A percentile compares a stretch with the other conserved stretches of the same genome.
phyloP scores from a whole-genome alignment of 1,284 basidiomycete genomes.

The Ceratobasidium sp. region DNA sequence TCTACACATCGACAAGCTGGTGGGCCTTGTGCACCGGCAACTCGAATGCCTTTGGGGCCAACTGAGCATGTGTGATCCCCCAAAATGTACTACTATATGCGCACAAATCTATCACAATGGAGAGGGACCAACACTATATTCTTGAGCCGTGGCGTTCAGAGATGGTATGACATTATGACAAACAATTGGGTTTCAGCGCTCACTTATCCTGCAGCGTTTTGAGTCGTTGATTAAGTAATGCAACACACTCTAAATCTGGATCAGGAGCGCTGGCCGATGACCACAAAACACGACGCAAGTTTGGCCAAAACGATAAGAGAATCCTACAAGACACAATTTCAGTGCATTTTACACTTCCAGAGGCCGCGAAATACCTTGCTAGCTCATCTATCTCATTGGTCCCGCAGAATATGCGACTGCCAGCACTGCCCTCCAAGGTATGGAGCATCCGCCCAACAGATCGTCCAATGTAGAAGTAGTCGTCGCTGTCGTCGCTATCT shows the following conservation, averaged over 20 bases:
- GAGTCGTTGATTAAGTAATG: neutral
- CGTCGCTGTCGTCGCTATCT: neutral
- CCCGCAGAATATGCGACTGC: neutral
- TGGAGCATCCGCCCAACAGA: neutral
- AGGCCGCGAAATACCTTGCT: neutral
- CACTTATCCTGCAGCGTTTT: too few species aligned
- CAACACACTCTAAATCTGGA: neutral
- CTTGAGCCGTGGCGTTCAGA: neutral
- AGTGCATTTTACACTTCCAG: neutral
- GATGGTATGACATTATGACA: neutral
- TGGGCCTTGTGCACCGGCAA: constrained; percentile 51
- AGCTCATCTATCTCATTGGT: neutral
- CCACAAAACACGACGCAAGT: neutral
- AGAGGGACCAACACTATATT: too few species aligned
- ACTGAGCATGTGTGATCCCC: too few species aligned
- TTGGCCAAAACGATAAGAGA: constrained; percentile 14
- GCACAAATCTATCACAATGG: too few species aligned
- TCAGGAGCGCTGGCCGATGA: neutral
- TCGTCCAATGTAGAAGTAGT: neutral
- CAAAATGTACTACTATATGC: too few species aligned
- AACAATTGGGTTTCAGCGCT: too few species aligned
- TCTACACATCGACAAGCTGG: neutral
- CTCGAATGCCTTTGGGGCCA: constrained; percentile 62
- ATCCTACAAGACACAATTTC: neutral
- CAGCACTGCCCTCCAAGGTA: neutral